These are phyloP conservation scores for Candida silvicultrix DNA, from an alignment of 805 yeast genomes.

Conservation along the genomic window DNA sequence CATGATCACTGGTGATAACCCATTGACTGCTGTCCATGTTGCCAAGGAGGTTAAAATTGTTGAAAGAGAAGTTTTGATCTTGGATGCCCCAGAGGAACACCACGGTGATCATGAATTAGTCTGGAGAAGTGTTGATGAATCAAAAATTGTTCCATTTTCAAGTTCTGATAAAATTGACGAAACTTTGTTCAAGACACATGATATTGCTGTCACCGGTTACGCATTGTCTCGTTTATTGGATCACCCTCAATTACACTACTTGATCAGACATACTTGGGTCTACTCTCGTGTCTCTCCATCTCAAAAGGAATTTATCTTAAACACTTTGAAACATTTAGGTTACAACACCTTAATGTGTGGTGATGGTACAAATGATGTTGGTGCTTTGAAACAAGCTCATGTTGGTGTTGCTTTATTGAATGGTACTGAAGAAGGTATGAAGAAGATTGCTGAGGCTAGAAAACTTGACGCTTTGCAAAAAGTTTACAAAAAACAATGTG, in stretches of 20 bases:
- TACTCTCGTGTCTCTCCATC: slow-evolving; percentile 96
- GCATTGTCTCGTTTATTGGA: slow-evolving; percentile 65
- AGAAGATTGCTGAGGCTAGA: slow-evolving; percentile 78
- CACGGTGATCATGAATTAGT: slow-evolving; percentile 55
- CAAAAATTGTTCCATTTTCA: slow-evolving; percentile 60
- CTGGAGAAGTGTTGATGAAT: slow-evolving; percentile 83
- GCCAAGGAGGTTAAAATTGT: slow-evolving; percentile 90
- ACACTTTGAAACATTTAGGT: slow-evolving; percentile 78
- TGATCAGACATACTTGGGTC: slow-evolving; percentile 90
- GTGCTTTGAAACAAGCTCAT: slow-evolving; percentile 97
- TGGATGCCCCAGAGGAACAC: slow-evolving; percentile 77
- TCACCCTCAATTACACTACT: slow-evolving; percentile 62
- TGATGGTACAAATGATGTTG: slow-evolving; percentile 99
- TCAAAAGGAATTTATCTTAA: slow-evolving; percentile 89
- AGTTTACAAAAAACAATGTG: slow-evolving; percentile 81
- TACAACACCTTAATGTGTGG: slow-evolving; percentile 98
- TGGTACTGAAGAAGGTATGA: slow-evolving; percentile 93
- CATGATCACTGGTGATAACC: slow-evolving; percentile 99
- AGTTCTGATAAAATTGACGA: slow-evolving; percentile 51
- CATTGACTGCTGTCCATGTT: slow-evolving; percentile 96
- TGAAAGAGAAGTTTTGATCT: slow-evolving; percentile 74
- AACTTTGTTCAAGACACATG: slow-evolving; percentile 56
- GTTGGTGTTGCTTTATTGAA: slow-evolving; percentile 96
- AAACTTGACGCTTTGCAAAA: slow-evolving; percentile 55
- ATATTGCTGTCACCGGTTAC: slow-evolving; percentile 89